Evolutionary conservation across 805 yeast genomes (phyloP).

Genomic region (Saccharomyces jurei): DNA sequence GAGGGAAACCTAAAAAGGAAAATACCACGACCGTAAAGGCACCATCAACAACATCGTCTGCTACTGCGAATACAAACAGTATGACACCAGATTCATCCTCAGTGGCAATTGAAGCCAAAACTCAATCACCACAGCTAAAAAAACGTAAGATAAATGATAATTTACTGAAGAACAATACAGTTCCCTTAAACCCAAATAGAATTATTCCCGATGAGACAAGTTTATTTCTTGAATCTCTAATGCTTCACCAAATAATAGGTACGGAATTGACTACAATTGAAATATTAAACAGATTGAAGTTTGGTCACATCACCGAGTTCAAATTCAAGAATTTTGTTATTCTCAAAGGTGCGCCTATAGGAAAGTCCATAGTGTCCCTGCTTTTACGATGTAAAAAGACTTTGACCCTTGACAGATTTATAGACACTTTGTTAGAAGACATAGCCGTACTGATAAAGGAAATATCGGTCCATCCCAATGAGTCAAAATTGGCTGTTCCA

Average conservation of each 20-base stretch:
- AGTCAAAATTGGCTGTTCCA: conserved; percentile 38
- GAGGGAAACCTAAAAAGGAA: conserved; percentile 13
- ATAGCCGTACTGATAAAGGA: conserved; percentile 24
- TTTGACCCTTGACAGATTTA: conserved; percentile 18
- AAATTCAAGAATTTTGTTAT: conserved; percentile 11
- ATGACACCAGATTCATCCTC: conserved; percentile 5
- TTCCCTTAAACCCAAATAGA: conserved; percentile 14
- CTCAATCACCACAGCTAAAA: conserved; percentile 2
- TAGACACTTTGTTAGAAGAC: conserved; percentile 19
- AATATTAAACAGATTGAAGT: conserved; percentile 16
- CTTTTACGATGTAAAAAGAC: conserved; percentile 13
- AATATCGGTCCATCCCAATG: conserved; percentile 18
- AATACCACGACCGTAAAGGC: not conserved
- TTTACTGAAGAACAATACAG: conserved; percentile 4
- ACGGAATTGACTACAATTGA: conserved; percentile 23
- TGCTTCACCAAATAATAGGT: conserved; percentile 21
- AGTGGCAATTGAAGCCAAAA: conserved; percentile 5
- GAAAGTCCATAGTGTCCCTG: conserved; percentile 15
- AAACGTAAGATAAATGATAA: not conserved
- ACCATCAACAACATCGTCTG: conserved; percentile 5
- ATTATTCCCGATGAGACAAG: conserved; percentile 19
- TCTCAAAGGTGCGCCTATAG: conserved; percentile 18
- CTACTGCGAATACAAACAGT: conserved; percentile 7
- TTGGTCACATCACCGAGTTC: conserved; percentile 13
- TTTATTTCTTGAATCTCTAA: conserved; percentile 18